Evolutionary conservation across 352 stramenopile genomes (phyloP), one percentile per base, ranked within the genome.

Genomic region (Phytophthora syringae): DNA sequence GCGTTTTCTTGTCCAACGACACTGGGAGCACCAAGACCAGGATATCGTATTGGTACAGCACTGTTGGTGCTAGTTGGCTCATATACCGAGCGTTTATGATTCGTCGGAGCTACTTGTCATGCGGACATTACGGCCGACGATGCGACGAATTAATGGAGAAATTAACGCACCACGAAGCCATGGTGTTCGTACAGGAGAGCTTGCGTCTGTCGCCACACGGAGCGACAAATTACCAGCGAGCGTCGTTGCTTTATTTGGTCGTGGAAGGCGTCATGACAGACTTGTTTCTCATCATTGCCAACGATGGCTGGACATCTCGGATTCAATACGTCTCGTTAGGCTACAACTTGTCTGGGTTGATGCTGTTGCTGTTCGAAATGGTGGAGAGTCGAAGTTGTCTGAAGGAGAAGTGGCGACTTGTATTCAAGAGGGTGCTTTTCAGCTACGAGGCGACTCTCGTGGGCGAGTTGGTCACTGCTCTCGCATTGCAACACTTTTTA

Each of bases 331-430:
- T 45, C 6, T 76, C 67, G 13, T 25, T 76, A 6, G 56, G 55
- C 15, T 72, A 76, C 27, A 76, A 76, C 28, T 36, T 76, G 13
- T 52, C 67, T 1, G 56, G 56, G 0, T 25, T 76, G 21, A 47
- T 72, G 25, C 55, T 69, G 12, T 13, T 63, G 9, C 32, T 76
- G 39, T 76, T 76, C 44, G 67, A 76, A 34, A 61, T 76, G 32
- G 5, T 76, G 22, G 67, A 76, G 36, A 64, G 22, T 11, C 60
- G 16, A 7, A 56, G 39, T 2, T 54, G 28, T 6, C 22, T 69
- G 13, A 43, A 7, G 5, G 60, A 63, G 24, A 52, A 52, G 12
- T 57, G 43, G 47, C 20, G 48, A 12, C 9, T 58, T 0, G 30
- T 30, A 13, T 18, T 68, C 2, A 76, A 68, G 32, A 51, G 64